These are phyloP conservation scores for Bipolaris cookei DNA, from an alignment of 2,329 filamentous ascomycete genomes.

Conservation along the genomic window DNA sequence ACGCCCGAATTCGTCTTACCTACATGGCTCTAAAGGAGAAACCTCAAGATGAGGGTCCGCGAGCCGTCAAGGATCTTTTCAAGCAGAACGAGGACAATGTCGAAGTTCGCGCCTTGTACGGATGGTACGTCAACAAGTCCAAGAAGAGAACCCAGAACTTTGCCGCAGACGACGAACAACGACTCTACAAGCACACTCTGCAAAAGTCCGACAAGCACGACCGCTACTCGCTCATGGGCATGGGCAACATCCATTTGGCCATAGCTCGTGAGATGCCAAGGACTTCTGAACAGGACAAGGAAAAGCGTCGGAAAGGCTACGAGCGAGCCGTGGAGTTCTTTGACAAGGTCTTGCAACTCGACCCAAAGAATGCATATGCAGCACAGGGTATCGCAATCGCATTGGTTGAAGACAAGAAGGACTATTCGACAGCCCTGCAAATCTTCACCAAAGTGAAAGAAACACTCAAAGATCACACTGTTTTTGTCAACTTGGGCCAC, in stretches of 20 bases:
- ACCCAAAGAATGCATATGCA: conserved; percentile 93
- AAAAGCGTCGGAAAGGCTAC: conserved; percentile 86
- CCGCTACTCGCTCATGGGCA: conserved; percentile 91
- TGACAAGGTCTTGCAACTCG: conserved; percentile 94
- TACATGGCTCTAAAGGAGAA: conserved; percentile 86
- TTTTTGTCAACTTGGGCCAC: conserved; percentile 93
- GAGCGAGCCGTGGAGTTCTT: conserved; percentile 96
- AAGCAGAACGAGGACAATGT: conserved; percentile 83
- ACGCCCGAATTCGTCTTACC: conserved; percentile 84
- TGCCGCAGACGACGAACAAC: conserved; percentile 86
- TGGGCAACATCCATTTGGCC: conserved; percentile 93
- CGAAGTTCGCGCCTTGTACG: conserved; percentile 90
- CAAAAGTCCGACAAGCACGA: conserved; percentile 93
- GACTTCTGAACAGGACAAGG: conserved; percentile 85
- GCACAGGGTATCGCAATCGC: conserved; percentile 96
- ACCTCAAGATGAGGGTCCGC: conserved; percentile 84
- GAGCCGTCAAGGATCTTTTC: conserved; percentile 83
- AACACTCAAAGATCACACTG: conserved; percentile 83
- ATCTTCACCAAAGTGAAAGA: conserved; percentile 92
- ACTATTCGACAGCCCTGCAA: conserved; percentile 78
- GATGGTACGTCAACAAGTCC: conserved; percentile 91
- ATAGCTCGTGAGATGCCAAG: conserved; percentile 93
- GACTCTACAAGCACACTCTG: conserved; percentile 95
- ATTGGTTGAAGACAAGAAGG: conserved; percentile 91
- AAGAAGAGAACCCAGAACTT: conserved; percentile 83